Percentiles rank a stretch among this genome's conserved stretches.
Conservation (phyloP, 768 basidiomycete genomes). For the Mycena galopus region DNA sequence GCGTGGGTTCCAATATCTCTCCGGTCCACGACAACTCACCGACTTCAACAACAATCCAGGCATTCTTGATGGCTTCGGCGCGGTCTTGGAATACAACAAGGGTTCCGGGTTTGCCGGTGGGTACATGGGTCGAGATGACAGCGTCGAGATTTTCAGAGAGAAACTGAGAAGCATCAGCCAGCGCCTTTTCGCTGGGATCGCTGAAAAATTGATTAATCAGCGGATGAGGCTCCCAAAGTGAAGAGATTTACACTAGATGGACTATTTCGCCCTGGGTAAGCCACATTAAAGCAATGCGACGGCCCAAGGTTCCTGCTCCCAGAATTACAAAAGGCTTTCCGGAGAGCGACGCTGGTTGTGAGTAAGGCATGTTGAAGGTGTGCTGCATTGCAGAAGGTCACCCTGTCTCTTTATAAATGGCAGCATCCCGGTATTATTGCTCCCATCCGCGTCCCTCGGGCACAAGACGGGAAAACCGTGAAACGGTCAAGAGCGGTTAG, state of each 20-base stretch:
- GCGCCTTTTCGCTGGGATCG: slow-evolving; percentile 28
- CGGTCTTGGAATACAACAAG: slow-evolving; percentile 28
- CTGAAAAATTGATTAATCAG: background rate
- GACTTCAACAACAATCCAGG: slow-evolving; percentile 37
- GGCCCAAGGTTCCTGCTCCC: slow-evolving; percentile 31
- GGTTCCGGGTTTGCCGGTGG: slow-evolving; percentile 16
- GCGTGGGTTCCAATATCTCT: background rate
- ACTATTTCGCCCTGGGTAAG: slow-evolving; percentile 34
- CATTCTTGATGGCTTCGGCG: slow-evolving; percentile 23
- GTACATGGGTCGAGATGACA: slow-evolving; percentile 21
- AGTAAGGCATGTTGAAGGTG: slow-evolving; percentile 25
- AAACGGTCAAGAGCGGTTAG: too few species aligned
- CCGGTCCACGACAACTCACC: background rate
- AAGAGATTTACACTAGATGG: slow-evolving; percentile 20
- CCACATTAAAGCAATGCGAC: slow-evolving; percentile 37
- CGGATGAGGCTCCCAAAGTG: background rate
- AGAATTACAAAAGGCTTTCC: slow-evolving; percentile 30
- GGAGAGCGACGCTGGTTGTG: slow-evolving; percentile 12
- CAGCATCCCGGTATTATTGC: too few species aligned
- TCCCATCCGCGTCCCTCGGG: too few species aligned
- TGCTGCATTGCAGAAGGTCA: background rate
- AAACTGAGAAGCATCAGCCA: slow-evolving; percentile 20
- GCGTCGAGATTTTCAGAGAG: slow-evolving; percentile 23
- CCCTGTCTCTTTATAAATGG: too few species aligned
- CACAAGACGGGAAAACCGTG: too few species aligned